phyloP scores from a whole-genome alignment of 805 yeast genomes.

The Hermanozyma aechmeae region DNA sequence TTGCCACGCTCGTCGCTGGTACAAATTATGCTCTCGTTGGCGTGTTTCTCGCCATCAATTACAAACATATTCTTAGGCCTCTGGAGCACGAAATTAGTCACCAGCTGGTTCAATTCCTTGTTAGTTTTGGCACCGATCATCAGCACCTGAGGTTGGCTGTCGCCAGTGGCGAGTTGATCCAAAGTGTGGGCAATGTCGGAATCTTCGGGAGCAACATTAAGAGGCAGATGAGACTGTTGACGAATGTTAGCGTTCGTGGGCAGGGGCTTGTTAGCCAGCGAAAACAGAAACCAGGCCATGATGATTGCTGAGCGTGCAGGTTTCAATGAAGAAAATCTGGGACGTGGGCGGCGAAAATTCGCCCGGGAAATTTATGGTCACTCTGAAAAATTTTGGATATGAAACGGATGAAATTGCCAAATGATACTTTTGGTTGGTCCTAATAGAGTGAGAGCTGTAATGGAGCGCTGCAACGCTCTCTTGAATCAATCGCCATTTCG shows the following conservation, averaged over 20 bases:
- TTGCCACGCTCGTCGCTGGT: slow-evolving; percentile 35
- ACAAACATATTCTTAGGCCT: slow-evolving; percentile 26
- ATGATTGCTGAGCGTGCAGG: not conserved
- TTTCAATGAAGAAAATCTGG: too few relatives aligned
- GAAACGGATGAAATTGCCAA: too few relatives aligned
- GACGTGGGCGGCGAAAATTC: not conserved
- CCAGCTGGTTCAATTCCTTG: slow-evolving; percentile 13
- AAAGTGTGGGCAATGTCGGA: slow-evolving; percentile 12
- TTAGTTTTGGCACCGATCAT: slow-evolving; percentile 4
- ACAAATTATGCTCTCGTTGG: slow-evolving; percentile 36
- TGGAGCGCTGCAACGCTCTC: too few relatives aligned
- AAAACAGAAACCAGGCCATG: slow-evolving; percentile 10
- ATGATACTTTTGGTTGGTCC: too few relatives aligned
- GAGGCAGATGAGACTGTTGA: slow-evolving; percentile 9
- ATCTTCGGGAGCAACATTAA: slow-evolving; percentile 5
- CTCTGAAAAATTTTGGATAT: not conserved
- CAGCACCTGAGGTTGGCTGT: slow-evolving; percentile 4
- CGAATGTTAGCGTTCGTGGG: slow-evolving; percentile 4
- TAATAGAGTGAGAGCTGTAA: too few relatives aligned
- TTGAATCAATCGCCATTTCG: too few relatives aligned
- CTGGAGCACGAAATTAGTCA: slow-evolving; percentile 19
- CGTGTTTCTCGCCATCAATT: slow-evolving; percentile 33
- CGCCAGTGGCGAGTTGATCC: slow-evolving; percentile 7
- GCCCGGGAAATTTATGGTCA: not conserved
- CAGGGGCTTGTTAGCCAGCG: not conserved